phyloP scores from a whole-genome alignment of 2,329 filamentous ascomycete genomes.

The Daldinia eschscholtzii region DNA sequence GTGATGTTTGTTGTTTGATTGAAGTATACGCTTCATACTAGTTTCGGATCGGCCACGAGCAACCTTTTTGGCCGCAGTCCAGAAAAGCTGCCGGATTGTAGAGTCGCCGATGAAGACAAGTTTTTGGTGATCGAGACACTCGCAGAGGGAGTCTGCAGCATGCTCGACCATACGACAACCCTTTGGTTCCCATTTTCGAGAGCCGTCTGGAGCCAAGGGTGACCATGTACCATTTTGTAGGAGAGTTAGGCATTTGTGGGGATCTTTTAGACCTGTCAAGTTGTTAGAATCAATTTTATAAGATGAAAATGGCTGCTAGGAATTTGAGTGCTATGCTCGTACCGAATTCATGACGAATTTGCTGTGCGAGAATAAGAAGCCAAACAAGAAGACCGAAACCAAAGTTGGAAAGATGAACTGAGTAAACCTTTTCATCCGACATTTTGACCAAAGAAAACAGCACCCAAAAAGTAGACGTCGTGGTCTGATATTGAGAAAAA shows the following conservation, averaged over 20 bases:
- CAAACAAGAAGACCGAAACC: not conserved
- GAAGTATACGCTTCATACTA: not conserved
- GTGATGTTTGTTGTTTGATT: slow-evolving; percentile 55
- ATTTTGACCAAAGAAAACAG: slow-evolving; percentile 1
- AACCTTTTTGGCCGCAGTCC: slow-evolving; percentile 59
- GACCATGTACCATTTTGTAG: slow-evolving; percentile 49
- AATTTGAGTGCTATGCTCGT: not conserved
- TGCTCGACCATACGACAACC: slow-evolving; percentile 72
- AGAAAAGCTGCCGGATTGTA: slow-evolving; percentile 70
- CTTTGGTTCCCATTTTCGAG: slow-evolving; percentile 67
- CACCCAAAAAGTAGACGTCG: not conserved
- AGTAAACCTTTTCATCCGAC: not conserved
- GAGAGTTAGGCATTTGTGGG: slow-evolving; percentile 47
- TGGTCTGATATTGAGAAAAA: not conserved
- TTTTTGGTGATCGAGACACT: slow-evolving; percentile 64
- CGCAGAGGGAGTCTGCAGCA: slow-evolving; percentile 62
- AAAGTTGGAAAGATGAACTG: not conserved
- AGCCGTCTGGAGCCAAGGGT: slow-evolving; percentile 21
- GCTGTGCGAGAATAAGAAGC: not conserved
- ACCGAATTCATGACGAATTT: not conserved
- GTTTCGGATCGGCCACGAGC: not conserved
- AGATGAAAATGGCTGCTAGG: not conserved
- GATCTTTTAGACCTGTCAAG: slow-evolving; percentile 44
- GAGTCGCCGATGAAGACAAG: slow-evolving; percentile 73
- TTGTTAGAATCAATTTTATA: slow-evolving; percentile 33